Conservation (phyloP, 2,329 filamentous ascomycete species). For the Chaetomium olivaceum region DNA sequence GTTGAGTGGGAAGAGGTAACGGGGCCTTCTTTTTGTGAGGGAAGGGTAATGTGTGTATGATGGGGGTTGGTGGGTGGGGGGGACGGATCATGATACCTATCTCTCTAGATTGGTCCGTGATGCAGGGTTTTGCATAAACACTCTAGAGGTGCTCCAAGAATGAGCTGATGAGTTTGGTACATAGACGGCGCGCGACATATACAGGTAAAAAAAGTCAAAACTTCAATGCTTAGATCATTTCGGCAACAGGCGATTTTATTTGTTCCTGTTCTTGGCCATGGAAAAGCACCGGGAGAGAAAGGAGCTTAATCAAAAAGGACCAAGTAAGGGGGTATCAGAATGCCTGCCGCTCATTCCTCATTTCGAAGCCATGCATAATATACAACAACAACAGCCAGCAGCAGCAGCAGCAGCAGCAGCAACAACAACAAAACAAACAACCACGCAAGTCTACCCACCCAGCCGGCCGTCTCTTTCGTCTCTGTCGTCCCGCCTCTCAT, state of each 20-base stretch:
- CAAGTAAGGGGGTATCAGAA: constrained; percentile 11
- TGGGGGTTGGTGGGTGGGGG: neutral
- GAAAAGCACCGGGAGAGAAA: neutral
- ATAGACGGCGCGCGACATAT: constrained; percentile 16
- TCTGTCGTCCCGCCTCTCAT: neutral
- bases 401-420: neutral
- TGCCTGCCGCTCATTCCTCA: constrained; percentile 8
- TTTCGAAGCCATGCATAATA: constrained; percentile 15
- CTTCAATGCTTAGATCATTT: neutral
- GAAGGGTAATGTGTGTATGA: constrained; percentile 11
- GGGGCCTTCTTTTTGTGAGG: too few relatives aligned
- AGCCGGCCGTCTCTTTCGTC: neutral
- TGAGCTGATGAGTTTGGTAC: neutral
- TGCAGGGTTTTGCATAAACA: constrained; percentile 10
- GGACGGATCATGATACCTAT: neutral
- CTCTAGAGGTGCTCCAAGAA: neutral
- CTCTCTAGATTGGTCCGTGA: neutral
- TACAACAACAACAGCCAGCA: constrained; percentile 1
- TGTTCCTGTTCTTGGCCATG: neutral
- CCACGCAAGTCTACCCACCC: constrained; percentile 1
- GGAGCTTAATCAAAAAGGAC: neutral
- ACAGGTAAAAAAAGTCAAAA: neutral
- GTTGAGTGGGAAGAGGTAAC: constrained; percentile 39
- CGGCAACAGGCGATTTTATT: neutral
- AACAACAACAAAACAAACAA: constrained; percentile 3